A percentile compares a stretch with the other conserved stretches of the same genome.
These are phyloP conservation scores for Colletotrichum camelliae DNA, from an alignment of 2,329 filamentous ascomycete genomes.

Conservation along the genomic window DNA sequence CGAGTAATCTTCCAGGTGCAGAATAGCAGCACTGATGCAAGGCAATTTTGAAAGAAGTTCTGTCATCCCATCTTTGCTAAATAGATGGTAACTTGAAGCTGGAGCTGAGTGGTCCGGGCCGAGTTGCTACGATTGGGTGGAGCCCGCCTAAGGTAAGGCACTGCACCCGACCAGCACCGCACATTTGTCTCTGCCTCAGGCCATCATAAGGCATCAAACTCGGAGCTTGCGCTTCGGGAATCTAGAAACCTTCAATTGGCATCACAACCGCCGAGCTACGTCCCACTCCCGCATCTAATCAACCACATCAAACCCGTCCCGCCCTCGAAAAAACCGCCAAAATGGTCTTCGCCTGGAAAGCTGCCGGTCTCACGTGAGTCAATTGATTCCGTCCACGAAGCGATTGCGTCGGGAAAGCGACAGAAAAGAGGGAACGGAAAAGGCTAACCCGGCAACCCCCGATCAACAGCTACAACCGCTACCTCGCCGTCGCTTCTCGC, in stretches of 20 bases:
- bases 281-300: slow-evolving; percentile 33
- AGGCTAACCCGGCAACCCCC: slow-evolving; percentile 37
- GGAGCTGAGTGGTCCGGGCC: neutral
- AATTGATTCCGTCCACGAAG: slow-evolving; percentile 16
- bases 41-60: neutral
- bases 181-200: slow-evolving; percentile 8
- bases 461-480: slow-evolving; percentile 92
- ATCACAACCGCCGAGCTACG: slow-evolving; percentile 35
- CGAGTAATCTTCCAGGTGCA: neutral
- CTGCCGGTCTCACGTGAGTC: slow-evolving; percentile 92
- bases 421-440: slow-evolving; percentile 23
- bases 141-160: neutral
- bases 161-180: neutral
- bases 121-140: slow-evolving; percentile 1
- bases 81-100: neutral
- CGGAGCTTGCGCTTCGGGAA: slow-evolving; percentile 22
- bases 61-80: neutral
- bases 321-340: slow-evolving; percentile 51
- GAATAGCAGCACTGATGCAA: neutral
- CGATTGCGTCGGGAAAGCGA: neutral
- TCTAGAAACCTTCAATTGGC: slow-evolving; percentile 34
- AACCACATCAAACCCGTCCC: slow-evolving; percentile 25
- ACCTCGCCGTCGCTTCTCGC: slow-evolving; percentile 93
- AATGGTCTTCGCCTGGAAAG: slow-evolving; percentile 99
- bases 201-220: slow-evolving; percentile 24